Base-by-base conservation (phyloP, 192 early-diverging fungal genomes). In the Physocladia obscura region DNA sequence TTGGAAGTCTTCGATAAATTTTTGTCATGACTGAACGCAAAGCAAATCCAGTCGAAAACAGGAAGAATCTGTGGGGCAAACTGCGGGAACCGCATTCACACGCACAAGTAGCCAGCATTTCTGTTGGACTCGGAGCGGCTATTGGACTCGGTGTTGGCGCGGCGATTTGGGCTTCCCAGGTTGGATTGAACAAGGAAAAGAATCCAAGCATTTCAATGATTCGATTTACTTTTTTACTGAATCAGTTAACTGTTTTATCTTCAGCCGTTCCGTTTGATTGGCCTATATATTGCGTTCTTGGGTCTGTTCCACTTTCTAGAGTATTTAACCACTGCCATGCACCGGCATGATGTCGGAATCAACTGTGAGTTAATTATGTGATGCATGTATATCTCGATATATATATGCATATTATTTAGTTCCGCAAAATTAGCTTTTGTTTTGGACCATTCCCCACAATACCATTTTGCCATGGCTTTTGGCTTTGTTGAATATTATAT, bases 241-340 rank as follows among this genome's bases (percentile, higher is more conserved):
- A 30, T 36, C 27, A 59, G n/a, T 21, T 37, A 13, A 59, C 32
- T 1, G 22, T 34, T 2, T 34, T 36, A 37, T 47, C n/a, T 38
- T 19, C 60, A 62, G 60, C n/a, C n/a, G 5, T 21, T 27, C n/a
- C 21, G 39, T 1, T 26, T 8, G 3, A 21, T 93, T 47, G 91
- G 91, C 49, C 40, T 91, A 35, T 95, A 88, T 69, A 52, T 93
- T 17, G 76, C 77, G 1, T 70, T 83, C 2, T 75, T 96, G 1
- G 81, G 87, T 2, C 44, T 89, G 8, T 98, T 96, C 71, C 96
- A 98, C 71, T 77, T 87, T 24, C 74, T 93, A 24, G 96, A 98
- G 75, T 98, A 98, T 67, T 56, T 94, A 21, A 79, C 86, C 5
- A 94, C 93, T 19, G 94, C 93, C 3, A 78, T 95, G 65, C 92